Percentiles rank a stretch among this genome's conserved stretches.
phyloP scores from a whole-genome alignment of 2,329 filamentous ascomycete species.

The Microdochium paspali region DNA sequence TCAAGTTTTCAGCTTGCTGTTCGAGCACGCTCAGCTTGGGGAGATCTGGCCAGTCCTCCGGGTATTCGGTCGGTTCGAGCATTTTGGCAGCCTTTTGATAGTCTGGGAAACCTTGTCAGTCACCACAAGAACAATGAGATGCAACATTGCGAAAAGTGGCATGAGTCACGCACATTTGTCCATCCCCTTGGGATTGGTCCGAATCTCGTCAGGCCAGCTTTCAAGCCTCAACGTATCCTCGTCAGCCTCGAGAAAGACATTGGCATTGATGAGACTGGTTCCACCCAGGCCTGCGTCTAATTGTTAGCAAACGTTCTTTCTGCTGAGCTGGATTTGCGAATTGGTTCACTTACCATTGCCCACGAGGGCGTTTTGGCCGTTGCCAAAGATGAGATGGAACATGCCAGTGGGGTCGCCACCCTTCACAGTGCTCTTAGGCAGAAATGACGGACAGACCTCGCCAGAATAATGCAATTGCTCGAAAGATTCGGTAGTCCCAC shows the following conservation, averaged over 20 bases:
- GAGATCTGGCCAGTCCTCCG: constrained; percentile 44
- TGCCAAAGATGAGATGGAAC: constrained; percentile 53
- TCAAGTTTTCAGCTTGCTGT: constrained; percentile 43
- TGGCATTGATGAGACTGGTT: constrained; percentile 57
- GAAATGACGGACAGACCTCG: constrained; percentile 32
- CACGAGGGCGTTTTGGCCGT: constrained; percentile 54
- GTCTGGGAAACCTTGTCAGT: constrained; percentile 25
- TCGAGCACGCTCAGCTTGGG: constrained; percentile 49
- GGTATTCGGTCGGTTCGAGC: constrained; percentile 50
- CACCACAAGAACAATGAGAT: background rate
- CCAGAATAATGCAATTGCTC: constrained; percentile 48
- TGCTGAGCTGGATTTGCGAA: background rate
- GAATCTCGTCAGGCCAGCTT: constrained; percentile 50
- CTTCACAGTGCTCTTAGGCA: constrained; percentile 31
- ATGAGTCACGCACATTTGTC: constrained; percentile 34
- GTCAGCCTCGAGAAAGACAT: constrained; percentile 55
- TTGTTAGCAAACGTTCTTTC: constrained; percentile 2
- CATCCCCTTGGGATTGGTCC: constrained; percentile 29
- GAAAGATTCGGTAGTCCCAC: constrained; percentile 31
- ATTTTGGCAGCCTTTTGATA: constrained; percentile 46
- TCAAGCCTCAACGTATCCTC: constrained; percentile 39
- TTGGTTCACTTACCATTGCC: constrained; percentile 38
- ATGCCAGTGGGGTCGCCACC: constrained; percentile 48
- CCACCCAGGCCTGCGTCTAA: constrained; percentile 46
- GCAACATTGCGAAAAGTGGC: background rate